Conservation (phyloP, 257 asterid genomes). For the Dorcoceras hygrometricum region DNA sequence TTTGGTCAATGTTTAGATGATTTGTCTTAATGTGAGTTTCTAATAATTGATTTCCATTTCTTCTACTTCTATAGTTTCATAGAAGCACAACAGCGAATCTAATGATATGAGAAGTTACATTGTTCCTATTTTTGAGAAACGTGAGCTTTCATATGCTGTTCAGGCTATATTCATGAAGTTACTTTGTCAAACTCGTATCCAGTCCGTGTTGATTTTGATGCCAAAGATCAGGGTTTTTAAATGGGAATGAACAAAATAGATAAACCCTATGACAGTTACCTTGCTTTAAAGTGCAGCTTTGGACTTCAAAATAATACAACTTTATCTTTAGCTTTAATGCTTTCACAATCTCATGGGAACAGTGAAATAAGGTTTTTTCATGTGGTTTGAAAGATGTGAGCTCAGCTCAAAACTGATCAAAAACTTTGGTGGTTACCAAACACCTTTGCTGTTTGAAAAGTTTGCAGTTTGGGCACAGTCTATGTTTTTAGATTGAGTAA, state of each 20-base stretch:
- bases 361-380: background rate
- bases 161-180: background rate
- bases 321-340: background rate
- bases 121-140: background rate
- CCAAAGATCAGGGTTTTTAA: background rate
- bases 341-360: background rate
- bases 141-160: background rate
- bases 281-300: background rate
- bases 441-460: background rate
- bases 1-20: background rate
- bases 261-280: background rate
- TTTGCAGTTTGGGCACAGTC: background rate
- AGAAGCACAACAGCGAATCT: background rate
- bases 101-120: background rate
- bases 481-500: background rate
- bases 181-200: conserved; percentile 1
- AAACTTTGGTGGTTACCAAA: background rate
- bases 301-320: background rate
- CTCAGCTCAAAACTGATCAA: background rate
- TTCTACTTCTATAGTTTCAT: too few relatives aligned
- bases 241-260: background rate
- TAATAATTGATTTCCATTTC: background rate
- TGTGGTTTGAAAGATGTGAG: background rate
- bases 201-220: background rate
- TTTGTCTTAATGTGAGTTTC: background rate